These are phyloP conservation scores for Colletotrichum orbiculare DNA, from an alignment of 2,329 filamentous ascomycete species.

Conservation along the genomic window DNA sequence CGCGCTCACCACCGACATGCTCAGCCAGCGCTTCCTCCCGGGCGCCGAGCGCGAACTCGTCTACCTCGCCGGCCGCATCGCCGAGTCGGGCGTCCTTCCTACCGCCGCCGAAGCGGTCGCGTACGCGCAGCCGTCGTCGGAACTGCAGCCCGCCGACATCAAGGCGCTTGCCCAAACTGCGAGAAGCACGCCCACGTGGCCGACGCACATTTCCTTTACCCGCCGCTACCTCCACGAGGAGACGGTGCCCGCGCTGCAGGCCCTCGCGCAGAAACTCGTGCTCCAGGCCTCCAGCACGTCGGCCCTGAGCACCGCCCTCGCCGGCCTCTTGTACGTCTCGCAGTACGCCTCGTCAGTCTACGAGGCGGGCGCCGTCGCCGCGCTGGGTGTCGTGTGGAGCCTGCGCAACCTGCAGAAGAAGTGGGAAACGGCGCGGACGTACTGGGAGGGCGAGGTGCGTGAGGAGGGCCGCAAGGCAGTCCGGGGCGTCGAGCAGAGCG, in stretches of 20 bases:
- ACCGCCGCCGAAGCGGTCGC: slow-evolving; percentile 28
- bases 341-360: slow-evolving; percentile 64
- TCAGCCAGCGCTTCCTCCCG: slow-evolving; percentile 80
- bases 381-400: slow-evolving; percentile 70
- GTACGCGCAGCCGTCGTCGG: slow-evolving; percentile 50
- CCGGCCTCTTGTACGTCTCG: slow-evolving; percentile 67
- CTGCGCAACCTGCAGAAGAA: slow-evolving; percentile 69
- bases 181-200: slow-evolving; percentile 66
- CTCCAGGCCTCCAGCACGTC: slow-evolving; percentile 81
- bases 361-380: slow-evolving; percentile 71
- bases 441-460: slow-evolving; percentile 75
- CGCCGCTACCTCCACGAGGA: slow-evolving; percentile 74
- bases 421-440: slow-evolving; percentile 69
- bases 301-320: slow-evolving; percentile 66
- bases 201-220: slow-evolving; percentile 76
- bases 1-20: slow-evolving; percentile 82
- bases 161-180: slow-evolving; percentile 25
- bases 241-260: slow-evolving; percentile 77
- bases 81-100: slow-evolving; percentile 53
- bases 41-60: slow-evolving; percentile 84
- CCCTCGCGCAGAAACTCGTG: slow-evolving; percentile 78
- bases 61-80: slow-evolving; percentile 82
- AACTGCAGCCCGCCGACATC: slow-evolving; percentile 34
- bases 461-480: slow-evolving; percentile 74
- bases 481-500: slow-evolving; percentile 63